Percentiles rank a stretch among this genome's conserved stretches.
Conservation (phyloP, 441 rosid species). For the Biscutella auriculata region DNA sequence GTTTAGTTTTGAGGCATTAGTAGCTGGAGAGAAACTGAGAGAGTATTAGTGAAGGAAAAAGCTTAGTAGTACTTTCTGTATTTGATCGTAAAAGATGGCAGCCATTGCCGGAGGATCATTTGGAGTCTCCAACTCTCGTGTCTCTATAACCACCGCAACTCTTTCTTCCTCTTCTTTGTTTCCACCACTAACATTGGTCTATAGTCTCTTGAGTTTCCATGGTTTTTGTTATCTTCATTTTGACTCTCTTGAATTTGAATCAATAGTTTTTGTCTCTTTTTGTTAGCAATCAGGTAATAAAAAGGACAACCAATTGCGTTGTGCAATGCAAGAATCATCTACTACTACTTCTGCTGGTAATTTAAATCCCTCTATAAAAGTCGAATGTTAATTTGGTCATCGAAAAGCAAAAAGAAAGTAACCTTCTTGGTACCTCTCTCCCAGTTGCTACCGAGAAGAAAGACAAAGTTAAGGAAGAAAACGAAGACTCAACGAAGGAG, state of each 20-base stretch:
- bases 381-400: neutral
- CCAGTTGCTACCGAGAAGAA: slow-evolving; percentile 40
- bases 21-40: slow-evolving; percentile 9
- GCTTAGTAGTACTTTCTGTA: too few relatives aligned
- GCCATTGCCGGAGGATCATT: slow-evolving; percentile 39
- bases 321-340: slow-evolving; percentile 68
- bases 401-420: neutral
- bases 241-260: neutral
- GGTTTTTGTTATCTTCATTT: neutral
- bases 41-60: too few relatives aligned
- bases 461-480: slow-evolving; percentile 9
- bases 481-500: slow-evolving; percentile 25
- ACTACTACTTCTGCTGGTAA: slow-evolving; percentile 56
- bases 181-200: slow-evolving; percentile 35
- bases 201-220: neutral
- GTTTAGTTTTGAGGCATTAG: neutral
- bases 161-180: slow-evolving; percentile 22
- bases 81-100: too few relatives aligned
- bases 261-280: neutral
- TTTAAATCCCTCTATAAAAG: neutral
- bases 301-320: slow-evolving; percentile 23
- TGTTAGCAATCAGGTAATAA: slow-evolving; percentile 35
- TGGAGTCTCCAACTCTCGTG: slow-evolving; percentile 47
- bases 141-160: slow-evolving; percentile 31
- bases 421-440: neutral